A percentile compares a stretch with the other conserved stretches of the same genome.
These are phyloP conservation scores for Penicillium olsonii DNA, from an alignment of 2,329 filamentous ascomycete genomes.

Conservation along the genomic window DNA sequence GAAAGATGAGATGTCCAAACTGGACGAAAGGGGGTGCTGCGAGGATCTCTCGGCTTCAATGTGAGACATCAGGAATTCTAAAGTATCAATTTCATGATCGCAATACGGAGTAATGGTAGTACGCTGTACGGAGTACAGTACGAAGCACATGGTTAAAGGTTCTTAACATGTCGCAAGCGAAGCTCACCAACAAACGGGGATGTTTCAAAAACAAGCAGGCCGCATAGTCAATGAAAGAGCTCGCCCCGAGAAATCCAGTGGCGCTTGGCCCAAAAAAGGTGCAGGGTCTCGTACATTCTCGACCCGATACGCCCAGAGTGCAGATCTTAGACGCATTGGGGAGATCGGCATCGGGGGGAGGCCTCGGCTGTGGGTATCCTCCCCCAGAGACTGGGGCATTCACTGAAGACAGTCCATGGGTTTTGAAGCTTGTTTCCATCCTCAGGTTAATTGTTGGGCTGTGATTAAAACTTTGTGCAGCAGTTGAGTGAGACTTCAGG, in stretches of 20 bases:
- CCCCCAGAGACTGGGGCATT: background rate
- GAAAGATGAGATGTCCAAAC: background rate
- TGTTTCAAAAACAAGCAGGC: background rate
- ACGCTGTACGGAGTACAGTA: too few relatives aligned
- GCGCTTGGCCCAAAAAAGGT: background rate
- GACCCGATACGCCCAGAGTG: background rate
- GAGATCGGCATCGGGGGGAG: background rate
- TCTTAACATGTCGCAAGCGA: background rate
- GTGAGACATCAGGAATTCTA: too few relatives aligned
- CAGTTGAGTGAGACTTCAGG: too few relatives aligned
- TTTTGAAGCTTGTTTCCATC: too few relatives aligned
- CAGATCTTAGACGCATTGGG: background rate
- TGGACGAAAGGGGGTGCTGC: too few relatives aligned
- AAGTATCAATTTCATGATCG: too few relatives aligned
- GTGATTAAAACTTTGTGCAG: too few relatives aligned
- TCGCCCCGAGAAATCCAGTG: background rate
- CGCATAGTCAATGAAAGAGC: background rate
- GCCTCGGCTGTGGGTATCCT: conserved; percentile 1
- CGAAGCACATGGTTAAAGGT: too few relatives aligned
- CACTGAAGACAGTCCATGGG: too few relatives aligned
- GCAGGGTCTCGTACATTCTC: background rate
- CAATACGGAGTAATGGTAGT: too few relatives aligned
- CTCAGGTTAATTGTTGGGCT: too few relatives aligned
- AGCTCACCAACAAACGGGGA: background rate
- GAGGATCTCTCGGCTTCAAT: too few relatives aligned